Percentiles rank a stretch among this genome's conserved stretches.
Conservation (phyloP, 2,329 filamentous ascomycete genomes). For the Trichophyton rubrum region DNA sequence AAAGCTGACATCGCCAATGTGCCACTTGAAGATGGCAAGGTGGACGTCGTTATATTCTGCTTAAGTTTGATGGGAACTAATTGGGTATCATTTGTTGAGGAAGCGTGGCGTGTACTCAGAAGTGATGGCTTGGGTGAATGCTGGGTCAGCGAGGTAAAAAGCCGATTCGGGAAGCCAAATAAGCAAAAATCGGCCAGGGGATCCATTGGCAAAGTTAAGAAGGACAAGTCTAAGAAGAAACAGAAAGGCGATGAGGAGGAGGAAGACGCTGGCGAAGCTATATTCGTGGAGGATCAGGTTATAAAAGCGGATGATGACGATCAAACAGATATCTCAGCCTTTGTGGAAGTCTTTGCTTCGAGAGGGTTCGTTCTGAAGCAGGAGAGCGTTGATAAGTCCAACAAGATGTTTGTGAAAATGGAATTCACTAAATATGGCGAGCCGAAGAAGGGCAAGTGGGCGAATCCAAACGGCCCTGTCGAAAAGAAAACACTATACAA, state of each 20-base stretch:
- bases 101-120: slow-evolving; percentile 80
- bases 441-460: slow-evolving; percentile 63
- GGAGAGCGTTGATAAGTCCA: slow-evolving; percentile 63
- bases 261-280: slow-evolving; percentile 44
- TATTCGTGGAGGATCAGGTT: slow-evolving; percentile 38
- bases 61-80: slow-evolving; percentile 98
- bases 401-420: slow-evolving; percentile 99
- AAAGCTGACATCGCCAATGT: slow-evolving; percentile 79
- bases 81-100: slow-evolving; percentile 92
- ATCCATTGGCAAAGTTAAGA: slow-evolving; percentile 28
- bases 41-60: slow-evolving; percentile 88
- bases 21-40: slow-evolving; percentile 58
- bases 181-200: slow-evolving; percentile 22
- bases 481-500: slow-evolving; percentile 23
- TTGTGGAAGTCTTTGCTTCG: slow-evolving; percentile 67
- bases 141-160: slow-evolving; percentile 96
- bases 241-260: slow-evolving; percentile 39
- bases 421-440: slow-evolving; percentile 75
- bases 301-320: slow-evolving; percentile 53
- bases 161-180: slow-evolving; percentile 58
- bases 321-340: slow-evolving; percentile 77
- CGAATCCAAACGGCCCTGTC: slow-evolving; percentile 13
- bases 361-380: slow-evolving; percentile 76
- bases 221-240: slow-evolving; percentile 33
- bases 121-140: slow-evolving; percentile 76